A percentile compares a stretch with the other conserved stretches of the same genome.
These are phyloP conservation scores for Leishmania martiniquensis DNA, from an alignment of 208 protist genomes.

Conservation along the genomic window DNA sequence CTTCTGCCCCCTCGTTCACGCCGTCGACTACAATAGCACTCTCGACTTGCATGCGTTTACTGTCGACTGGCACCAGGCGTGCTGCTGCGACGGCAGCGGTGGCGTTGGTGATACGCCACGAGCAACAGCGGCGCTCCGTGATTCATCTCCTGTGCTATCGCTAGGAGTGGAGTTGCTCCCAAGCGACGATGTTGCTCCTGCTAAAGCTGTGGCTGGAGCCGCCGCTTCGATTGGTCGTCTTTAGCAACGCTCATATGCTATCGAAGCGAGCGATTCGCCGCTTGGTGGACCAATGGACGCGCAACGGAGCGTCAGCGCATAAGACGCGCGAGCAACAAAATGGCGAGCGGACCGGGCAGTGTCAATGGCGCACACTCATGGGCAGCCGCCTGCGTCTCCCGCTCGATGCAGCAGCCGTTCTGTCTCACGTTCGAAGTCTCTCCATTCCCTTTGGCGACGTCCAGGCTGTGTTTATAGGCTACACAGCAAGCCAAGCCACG, in stretches of 20 bases:
- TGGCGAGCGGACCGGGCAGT: neutral
- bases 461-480: conserved; percentile 51
- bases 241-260: conserved; percentile 69
- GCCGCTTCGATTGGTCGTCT: conserved; percentile 32
- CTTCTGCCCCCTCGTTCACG: conserved; percentile 65
- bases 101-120: neutral
- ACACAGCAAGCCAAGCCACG: neutral
- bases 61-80: neutral
- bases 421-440: conserved; percentile 18
- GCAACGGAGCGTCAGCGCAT: conserved; percentile 42
- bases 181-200: neutral
- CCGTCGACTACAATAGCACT: conserved; percentile 52
- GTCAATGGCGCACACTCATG: conserved; percentile 22
- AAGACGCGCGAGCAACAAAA: neutral
- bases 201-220: neutral
- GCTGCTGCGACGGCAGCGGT: neutral
- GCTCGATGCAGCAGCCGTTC: neutral
- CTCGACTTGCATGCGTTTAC: conserved; percentile 48
- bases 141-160: conserved; percentile 27
- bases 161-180: conserved; percentile 22
- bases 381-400: neutral
- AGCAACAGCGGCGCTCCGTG: neutral
- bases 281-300: conserved; percentile 79
- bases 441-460: conserved; percentile 53
- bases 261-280: conserved; percentile 56